Evolutionary conservation across 2,329 filamentous ascomycete genomes (phyloP).

Genomic region (Thielaviopsis populi): DNA sequence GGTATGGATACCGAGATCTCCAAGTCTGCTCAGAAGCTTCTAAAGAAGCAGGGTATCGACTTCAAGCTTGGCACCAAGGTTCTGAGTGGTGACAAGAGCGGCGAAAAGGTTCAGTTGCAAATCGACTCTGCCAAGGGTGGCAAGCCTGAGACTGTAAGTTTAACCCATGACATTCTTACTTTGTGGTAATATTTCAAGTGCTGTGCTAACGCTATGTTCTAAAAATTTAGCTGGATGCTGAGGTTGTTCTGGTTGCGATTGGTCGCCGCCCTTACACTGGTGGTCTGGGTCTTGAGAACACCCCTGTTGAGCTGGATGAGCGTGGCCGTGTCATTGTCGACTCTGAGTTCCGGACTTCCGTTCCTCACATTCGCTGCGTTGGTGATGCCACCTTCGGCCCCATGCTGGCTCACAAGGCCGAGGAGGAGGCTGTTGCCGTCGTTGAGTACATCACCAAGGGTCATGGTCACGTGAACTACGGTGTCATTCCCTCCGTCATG

Average conservation of each 20-base stretch:
- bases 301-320: constrained; percentile 82
- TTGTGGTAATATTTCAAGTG: constrained; percentile 35
- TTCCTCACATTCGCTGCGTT: constrained; percentile 91
- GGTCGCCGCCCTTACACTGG: constrained; percentile 88
- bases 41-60: constrained; percentile 92
- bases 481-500: constrained; percentile 95
- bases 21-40: constrained; percentile 81
- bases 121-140: constrained; percentile 91
- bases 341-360: constrained; percentile 95
- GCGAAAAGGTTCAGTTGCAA: constrained; percentile 64
- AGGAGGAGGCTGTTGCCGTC: constrained; percentile 90
- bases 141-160: constrained; percentile 72
- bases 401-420: constrained; percentile 98
- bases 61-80: constrained; percentile 99
- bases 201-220: constrained; percentile 18
- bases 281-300: constrained; percentile 84
- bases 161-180: neutral
- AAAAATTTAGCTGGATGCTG: constrained; percentile 58
- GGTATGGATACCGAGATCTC: constrained; percentile 93
- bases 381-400: constrained; percentile 94
- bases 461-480: constrained; percentile 97
- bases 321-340: constrained; percentile 92
- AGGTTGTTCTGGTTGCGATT: constrained; percentile 93
- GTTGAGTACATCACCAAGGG: constrained; percentile 97
- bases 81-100: constrained; percentile 62